Base-by-base conservation (phyloP, 495 filamentous ascomycete genomes). In the Glarea lozoyensis region DNA sequence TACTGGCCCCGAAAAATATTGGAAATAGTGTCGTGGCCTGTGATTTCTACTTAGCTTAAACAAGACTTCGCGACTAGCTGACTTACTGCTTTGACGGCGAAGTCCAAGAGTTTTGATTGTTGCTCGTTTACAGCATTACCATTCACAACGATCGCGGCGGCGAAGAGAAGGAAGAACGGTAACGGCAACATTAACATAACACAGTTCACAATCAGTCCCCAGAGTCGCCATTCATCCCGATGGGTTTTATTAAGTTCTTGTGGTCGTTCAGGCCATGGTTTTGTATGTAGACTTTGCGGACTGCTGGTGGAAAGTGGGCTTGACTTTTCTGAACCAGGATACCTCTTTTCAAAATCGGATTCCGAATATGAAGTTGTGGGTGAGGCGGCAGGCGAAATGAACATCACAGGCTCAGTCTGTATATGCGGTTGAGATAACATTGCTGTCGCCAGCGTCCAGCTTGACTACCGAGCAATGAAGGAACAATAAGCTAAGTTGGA, bases 221-320 rank as follows among this genome's bases (percentile, higher is more conserved):
- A 62, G 49, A 21, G 66, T 63, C 38, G 50, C 61, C 2, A 46
- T 57, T 29, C 50, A n/a, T n/a, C n/a, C 61, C 15, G 50, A 57
- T 10, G 53, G 53, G 24, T 33, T 68, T 25, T 54, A 41, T 15
- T 20, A 13, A 50, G 32, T 13, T n/a, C 15, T 31, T 50, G 48
- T 2, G 48, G 48, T 42, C 48, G 36, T 7, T 37, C 10, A 17
- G 48, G 48, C 48, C 48, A 50, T 42, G 48, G 48, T 17, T 50
- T 50, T 24, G 42, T 37, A 7, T 37, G 48, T 31, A 45, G 27
- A 24, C 36, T 50, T 18, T 46, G 21, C 7, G 42, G 27, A 24
- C 37, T 50, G 10, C 15, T 34, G 11, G 15, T 37, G 9, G 18
- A 19, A 7, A 20, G 16, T 21, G 35, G 35, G 22, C 35, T 37